Evolutionary conservation across 495 filamentous ascomycete species (phyloP).

Genomic region (Thozetella sp.): DNA sequence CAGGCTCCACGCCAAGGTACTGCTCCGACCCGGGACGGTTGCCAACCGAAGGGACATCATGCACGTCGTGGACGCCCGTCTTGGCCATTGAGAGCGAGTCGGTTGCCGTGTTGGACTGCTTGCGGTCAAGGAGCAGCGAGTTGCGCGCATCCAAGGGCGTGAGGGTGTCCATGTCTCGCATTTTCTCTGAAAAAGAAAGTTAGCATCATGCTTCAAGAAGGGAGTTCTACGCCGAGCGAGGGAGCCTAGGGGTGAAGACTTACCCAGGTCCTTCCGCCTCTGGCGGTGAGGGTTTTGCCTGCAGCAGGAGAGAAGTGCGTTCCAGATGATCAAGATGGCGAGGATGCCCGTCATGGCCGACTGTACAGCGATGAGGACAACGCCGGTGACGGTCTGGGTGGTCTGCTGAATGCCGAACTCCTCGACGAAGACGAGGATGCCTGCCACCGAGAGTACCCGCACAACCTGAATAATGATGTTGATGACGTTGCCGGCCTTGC

Average conservation of each 20-base stretch:
- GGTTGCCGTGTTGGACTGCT: slow-evolving; percentile 20
- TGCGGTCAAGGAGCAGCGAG: slow-evolving; percentile 71
- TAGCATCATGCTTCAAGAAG: slow-evolving; percentile 4
- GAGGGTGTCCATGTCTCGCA: slow-evolving; percentile 80
- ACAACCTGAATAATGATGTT: slow-evolving; percentile 93
- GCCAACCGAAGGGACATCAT: slow-evolving; percentile 10
- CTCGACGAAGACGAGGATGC: slow-evolving; percentile 92
- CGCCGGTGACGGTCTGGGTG: slow-evolving; percentile 89
- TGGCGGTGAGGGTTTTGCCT: slow-evolving; percentile 88
- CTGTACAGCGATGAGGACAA: slow-evolving; percentile 89
- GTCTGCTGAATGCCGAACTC: slow-evolving; percentile 89
- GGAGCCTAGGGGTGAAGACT: slow-evolving; percentile 29
- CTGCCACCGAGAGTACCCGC: slow-evolving; percentile 87
- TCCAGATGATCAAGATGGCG: slow-evolving; percentile 88
- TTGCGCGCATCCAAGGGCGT: slow-evolving; percentile 91
- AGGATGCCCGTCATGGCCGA: slow-evolving; percentile 79
- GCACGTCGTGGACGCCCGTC: slow-evolving; percentile 19
- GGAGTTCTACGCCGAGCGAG: neutral
- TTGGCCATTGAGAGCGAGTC: slow-evolving; percentile 33
- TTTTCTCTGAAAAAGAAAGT: slow-evolving; percentile 63
- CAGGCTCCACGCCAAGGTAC: slow-evolving; percentile 18
- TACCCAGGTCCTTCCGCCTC: slow-evolving; percentile 83
- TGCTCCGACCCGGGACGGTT: slow-evolving; percentile 20
- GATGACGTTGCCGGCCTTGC: slow-evolving; percentile 85
- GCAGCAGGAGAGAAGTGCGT: slow-evolving; percentile 80